phyloP scores from a whole-genome alignment of 345 rosid species.

The Adansonia digitata region DNA sequence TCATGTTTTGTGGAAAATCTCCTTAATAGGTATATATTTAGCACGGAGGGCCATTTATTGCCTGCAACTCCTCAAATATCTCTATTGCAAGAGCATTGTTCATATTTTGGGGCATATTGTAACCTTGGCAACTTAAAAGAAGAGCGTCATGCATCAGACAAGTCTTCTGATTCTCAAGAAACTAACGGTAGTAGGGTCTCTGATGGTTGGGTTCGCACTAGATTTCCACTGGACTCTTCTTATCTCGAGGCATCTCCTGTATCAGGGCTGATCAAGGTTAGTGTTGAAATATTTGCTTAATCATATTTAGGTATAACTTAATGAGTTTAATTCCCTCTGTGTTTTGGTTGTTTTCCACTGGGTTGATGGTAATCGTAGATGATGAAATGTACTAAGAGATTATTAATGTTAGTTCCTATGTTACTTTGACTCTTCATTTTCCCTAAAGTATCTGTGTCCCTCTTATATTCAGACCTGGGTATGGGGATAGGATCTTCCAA shows the following conservation, averaged over 20 bases:
- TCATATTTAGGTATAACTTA: neutral
- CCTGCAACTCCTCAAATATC: slow-evolving; percentile 91
- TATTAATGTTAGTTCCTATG: no score
- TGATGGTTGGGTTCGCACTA: slow-evolving; percentile 27
- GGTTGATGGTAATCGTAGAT: neutral
- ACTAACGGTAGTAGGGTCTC: slow-evolving; percentile 33
- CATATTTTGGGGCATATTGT: slow-evolving; percentile 83
- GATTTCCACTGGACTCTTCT: slow-evolving; percentile 29
- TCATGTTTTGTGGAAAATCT: neutral
- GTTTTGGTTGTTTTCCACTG: neutral
- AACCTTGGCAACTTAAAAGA: slow-evolving; percentile 32
- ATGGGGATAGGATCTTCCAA: no score
- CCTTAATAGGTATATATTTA: slow-evolving; percentile 65
- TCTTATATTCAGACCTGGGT: no score
- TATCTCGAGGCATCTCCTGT: slow-evolving; percentile 40
- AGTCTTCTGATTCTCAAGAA: slow-evolving; percentile 30
- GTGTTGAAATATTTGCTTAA: slow-evolving; percentile 12
- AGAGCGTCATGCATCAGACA: slow-evolving; percentile 30
- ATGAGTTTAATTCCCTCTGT: neutral
- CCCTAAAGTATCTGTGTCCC: no score
- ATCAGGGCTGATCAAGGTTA: slow-evolving; percentile 76
- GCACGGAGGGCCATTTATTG: slow-evolving; percentile 91
- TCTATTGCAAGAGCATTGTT: slow-evolving; percentile 73
- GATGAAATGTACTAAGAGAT: neutral
- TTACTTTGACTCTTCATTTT: no score